Evolutionary conservation across 2,329 filamentous ascomycete species (phyloP).

Genomic region (Ophiostoma tasmaniense): DNA sequence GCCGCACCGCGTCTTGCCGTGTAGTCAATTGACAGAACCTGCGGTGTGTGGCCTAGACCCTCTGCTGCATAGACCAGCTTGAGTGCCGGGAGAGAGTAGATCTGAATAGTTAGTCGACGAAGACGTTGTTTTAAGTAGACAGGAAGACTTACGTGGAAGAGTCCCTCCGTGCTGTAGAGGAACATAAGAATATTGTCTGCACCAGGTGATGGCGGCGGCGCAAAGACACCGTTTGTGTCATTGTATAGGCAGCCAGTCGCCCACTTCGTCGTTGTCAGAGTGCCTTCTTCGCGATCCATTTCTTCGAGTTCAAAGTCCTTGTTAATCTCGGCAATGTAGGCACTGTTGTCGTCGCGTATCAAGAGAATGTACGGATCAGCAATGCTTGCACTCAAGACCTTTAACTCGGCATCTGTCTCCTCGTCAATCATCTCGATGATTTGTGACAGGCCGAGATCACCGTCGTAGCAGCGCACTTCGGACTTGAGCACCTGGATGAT

Average conservation of each 20-base stretch:
- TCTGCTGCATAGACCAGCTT: slow-evolving; percentile 66
- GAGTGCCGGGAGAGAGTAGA: slow-evolving; percentile 65
- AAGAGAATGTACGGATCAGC: slow-evolving; percentile 79
- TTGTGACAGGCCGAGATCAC: slow-evolving; percentile 77
- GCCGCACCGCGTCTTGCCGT: slow-evolving; percentile 59
- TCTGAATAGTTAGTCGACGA: slow-evolving; percentile 35
- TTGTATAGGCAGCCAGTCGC: slow-evolving; percentile 73
- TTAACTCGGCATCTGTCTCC: slow-evolving; percentile 71
- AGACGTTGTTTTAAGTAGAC: background rate
- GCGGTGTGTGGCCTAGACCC: slow-evolving; percentile 68
- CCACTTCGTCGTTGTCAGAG: slow-evolving; percentile 60
- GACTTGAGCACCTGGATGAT: slow-evolving; percentile 82
- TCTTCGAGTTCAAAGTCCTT: slow-evolving; percentile 79
- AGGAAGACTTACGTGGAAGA: slow-evolving; percentile 49
- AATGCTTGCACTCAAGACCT: slow-evolving; percentile 73
- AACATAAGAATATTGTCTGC: slow-evolving; percentile 60
- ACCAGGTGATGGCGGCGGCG: slow-evolving; percentile 27
- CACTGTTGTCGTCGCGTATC: slow-evolving; percentile 72
- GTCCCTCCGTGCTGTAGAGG: slow-evolving; percentile 65
- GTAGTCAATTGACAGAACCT: slow-evolving; percentile 64
- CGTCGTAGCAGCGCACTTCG: slow-evolving; percentile 85
- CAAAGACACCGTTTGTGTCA: slow-evolving; percentile 53
- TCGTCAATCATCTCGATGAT: slow-evolving; percentile 92
- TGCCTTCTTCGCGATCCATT: slow-evolving; percentile 53
- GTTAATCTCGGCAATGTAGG: slow-evolving; percentile 71